Evolutionary conservation across 164 flowering plant genomes (phyloP).

Genomic region (Buxus sempervirens): DNA sequence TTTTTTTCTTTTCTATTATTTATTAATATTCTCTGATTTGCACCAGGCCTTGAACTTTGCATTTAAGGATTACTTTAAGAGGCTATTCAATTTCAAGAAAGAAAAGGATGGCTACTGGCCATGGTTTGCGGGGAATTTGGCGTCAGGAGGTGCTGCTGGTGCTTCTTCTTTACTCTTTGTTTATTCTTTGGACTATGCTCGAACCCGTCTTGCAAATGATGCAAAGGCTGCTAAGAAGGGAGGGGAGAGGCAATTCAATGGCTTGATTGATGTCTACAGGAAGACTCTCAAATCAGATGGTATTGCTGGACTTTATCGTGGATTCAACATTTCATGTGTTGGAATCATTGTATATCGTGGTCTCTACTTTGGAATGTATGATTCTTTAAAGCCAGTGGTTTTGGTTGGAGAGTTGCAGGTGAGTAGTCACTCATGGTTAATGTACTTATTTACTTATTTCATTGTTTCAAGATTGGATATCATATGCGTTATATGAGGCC

Average conservation of each 20-base stretch:
- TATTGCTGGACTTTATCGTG: conserved; percentile 87
- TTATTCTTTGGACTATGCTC: conserved; percentile 74
- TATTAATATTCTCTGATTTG: conserved; percentile 8
- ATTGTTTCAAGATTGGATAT: neutral
- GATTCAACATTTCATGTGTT: conserved; percentile 77
- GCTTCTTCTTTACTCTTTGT: conserved; percentile 80
- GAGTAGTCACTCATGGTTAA: conserved; percentile 5
- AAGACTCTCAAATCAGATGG: conserved; percentile 75
- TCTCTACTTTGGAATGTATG: conserved; percentile 84
- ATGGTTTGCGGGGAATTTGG: conserved; percentile 86
- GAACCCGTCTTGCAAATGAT: conserved; percentile 83
- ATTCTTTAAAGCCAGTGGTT: conserved; percentile 75
- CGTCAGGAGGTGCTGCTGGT: conserved; percentile 91
- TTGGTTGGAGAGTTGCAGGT: conserved; percentile 67
- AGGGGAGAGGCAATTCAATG: conserved; percentile 80
- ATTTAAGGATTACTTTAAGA: conserved; percentile 89
- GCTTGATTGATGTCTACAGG: conserved; percentile 73
- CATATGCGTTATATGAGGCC: neutral
- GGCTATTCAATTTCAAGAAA: conserved; percentile 76
- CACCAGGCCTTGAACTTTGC: conserved; percentile 86
- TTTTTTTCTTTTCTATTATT: neutral
- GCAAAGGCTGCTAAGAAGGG: conserved; percentile 84
- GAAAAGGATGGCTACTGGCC: conserved; percentile 85
- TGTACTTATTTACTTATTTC: neutral
- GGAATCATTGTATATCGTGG: conserved; percentile 84